Base-by-base conservation (phyloP, 495 filamentous ascomycete species). In the Clavariopsis aquatica region DNA sequence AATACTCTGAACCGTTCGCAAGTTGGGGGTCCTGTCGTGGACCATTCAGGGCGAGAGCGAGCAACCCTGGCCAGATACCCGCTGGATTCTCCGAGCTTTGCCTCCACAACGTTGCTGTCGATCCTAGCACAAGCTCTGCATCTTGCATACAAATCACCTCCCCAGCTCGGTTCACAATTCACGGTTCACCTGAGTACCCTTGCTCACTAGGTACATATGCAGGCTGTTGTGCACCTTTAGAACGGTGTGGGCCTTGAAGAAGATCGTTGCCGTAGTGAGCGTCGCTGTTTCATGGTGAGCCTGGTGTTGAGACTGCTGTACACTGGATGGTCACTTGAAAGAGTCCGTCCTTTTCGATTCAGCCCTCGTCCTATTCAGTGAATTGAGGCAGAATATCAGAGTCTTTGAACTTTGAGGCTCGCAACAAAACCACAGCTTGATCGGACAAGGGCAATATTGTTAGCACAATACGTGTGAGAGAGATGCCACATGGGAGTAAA, bases 31-130 rank as follows among this genome's bases (percentile, higher is more conserved):
- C 47, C 55, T 58, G 55, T 31, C 17, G 36, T 46, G 55, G 7
- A 5, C 52, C 29, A 15, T 17, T 34, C 12, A 36, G 52, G 51
- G 47, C 23, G 55, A 41, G 55, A 47, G 27, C 31, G 6, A 17
- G 52, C 28, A 26, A 56, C 6, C 52, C 17, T 22, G 12, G 52
- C 28, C 8, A 17, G 29, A 54, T 27, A 54, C 29, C 52, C 29
- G 15, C 24, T n/a, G 20, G 8, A 29, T 29, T 56, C 22, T 38
- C 52, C 29, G 29, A 56, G 17, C 5, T 47, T 60, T 43, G 41
- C 57, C 43, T 52, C 43, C 57, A 60, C 57, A 60, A 46, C 43
- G 57, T 60, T 60, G 24, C 57, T 36, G 27, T 26, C 28, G 26
- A 60, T 12, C 28, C 22, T 60, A 19, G 57, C 27, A 60, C 57